Conservation (phyloP, 306 rosid genomes). For the Macrotyloma uniflorum region DNA sequence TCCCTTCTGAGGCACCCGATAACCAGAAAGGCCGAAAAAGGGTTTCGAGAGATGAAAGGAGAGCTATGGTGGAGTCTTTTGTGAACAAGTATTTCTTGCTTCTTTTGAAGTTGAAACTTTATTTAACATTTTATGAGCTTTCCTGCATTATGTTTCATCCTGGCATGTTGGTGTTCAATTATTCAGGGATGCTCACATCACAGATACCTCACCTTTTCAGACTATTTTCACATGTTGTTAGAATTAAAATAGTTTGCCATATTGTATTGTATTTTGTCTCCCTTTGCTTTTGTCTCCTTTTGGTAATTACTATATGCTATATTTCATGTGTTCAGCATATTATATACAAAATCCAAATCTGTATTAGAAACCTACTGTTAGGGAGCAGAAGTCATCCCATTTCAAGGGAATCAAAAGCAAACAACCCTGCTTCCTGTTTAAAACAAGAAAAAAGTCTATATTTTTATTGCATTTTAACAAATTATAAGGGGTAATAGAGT, state of each 20-base stretch:
- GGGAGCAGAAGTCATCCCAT: background rate
- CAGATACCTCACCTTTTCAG: background rate
- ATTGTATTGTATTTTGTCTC: background rate
- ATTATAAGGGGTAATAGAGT: slow-evolving; percentile 2
- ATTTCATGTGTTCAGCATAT: background rate
- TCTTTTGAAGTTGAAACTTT: slow-evolving; percentile 17
- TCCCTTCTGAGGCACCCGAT: slow-evolving; percentile 43
- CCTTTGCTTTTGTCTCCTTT: background rate
- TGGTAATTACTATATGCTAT: background rate
- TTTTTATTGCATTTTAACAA: slow-evolving; percentile 8
- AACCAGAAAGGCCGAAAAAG: slow-evolving; percentile 36
- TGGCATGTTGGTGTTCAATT: background rate
- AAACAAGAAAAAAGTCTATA: background rate
- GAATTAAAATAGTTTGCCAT: background rate
- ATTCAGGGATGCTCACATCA: background rate
- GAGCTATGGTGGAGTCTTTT: slow-evolving; percentile 60
- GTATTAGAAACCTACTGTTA: background rate
- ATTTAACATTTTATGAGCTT: slow-evolving; percentile 8
- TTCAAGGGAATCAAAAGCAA: slow-evolving; percentile 13
- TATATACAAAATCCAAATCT: background rate
- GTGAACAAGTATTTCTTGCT: slow-evolving; percentile 57
- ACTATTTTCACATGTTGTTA: slow-evolving; percentile 8
- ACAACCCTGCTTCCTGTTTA: background rate
- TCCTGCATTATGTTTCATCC: background rate
- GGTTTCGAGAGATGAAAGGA: slow-evolving; percentile 53